Percentiles rank a stretch among this genome's conserved stretches.
Conservation (phyloP, 108 stramenopile species). For the Parietichytrium sp. region DNA sequence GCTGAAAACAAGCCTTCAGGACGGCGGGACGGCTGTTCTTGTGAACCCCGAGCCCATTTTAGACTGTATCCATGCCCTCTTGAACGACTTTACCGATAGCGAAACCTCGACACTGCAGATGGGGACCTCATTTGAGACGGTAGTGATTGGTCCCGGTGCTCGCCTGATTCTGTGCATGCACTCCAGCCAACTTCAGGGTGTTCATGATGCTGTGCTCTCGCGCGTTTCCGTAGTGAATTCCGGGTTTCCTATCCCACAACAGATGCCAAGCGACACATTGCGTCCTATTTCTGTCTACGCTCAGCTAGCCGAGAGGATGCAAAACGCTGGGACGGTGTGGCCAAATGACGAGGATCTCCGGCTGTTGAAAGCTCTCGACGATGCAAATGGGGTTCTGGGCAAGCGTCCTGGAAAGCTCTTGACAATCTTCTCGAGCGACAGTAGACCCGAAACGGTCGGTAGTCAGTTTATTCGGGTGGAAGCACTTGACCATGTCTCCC, state of each 20-base stretch:
- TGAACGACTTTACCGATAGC: constrained; percentile 24
- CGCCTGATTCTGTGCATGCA: constrained; percentile 13
- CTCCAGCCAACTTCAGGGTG: background rate
- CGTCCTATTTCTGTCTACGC: background rate
- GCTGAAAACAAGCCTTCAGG: constrained; percentile 5
- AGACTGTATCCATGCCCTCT: constrained; percentile 15
- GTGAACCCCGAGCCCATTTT: constrained; percentile 31
- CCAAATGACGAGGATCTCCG: background rate
- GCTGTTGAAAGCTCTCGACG: background rate
- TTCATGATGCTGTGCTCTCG: constrained; percentile 1
- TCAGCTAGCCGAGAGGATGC: background rate
- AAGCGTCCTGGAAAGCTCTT: constrained; percentile 18
- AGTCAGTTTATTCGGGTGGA: background rate
- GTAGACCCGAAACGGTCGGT: background rate
- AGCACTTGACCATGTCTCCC: constrained; percentile 1
- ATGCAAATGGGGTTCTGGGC: background rate
- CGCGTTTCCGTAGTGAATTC: constrained; percentile 26
- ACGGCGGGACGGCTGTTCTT: constrained; percentile 10
- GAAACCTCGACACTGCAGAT: constrained; percentile 33
- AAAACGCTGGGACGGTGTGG: background rate
- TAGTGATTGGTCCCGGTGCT: background rate
- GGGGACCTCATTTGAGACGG: constrained; percentile 37
- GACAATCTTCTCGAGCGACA: constrained; percentile 24
- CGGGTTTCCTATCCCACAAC: background rate
- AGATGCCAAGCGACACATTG: background rate